Percentiles rank a stretch among this genome's conserved stretches.
phyloP scores from a whole-genome alignment of 352 stramenopile species.

The Phytopythium mirpurense region DNA sequence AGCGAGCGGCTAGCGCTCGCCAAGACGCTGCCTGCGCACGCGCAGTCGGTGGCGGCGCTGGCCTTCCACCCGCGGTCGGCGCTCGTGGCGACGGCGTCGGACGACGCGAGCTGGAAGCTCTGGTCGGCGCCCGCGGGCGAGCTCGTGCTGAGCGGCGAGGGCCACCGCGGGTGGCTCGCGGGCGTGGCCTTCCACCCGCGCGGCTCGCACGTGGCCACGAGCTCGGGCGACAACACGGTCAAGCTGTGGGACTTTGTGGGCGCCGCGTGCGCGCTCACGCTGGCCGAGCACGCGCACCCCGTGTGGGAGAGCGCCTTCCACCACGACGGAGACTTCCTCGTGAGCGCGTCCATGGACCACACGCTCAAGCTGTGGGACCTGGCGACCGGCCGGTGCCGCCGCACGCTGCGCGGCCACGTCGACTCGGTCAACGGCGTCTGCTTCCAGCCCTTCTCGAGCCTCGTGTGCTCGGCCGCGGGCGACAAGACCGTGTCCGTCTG shows the following conservation, averaged over 20 bases:
- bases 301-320: slow-evolving; percentile 93
- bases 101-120: slow-evolving; percentile 95
- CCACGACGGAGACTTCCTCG: slow-evolving; percentile 92
- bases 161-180: slow-evolving; percentile 89
- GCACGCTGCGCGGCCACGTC: slow-evolving; percentile 92
- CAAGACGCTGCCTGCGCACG: slow-evolving; percentile 89
- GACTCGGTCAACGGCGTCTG: slow-evolving; percentile 92
- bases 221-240: slow-evolving; percentile 90
- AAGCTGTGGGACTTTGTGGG: slow-evolving; percentile 94
- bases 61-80: slow-evolving; percentile 93
- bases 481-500: slow-evolving; percentile 96
- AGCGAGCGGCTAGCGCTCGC: slow-evolving; percentile 68
- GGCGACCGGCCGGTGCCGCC: slow-evolving; percentile 81
- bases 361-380: slow-evolving; percentile 94
- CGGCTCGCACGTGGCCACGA: slow-evolving; percentile 90
- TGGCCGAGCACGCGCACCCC: slow-evolving; percentile 91
- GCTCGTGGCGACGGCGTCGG: slow-evolving; percentile 89
- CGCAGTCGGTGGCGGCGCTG: slow-evolving; percentile 85
- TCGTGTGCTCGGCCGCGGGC: slow-evolving; percentile 90
- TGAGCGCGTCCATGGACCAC: slow-evolving; percentile 92
- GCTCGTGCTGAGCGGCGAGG: slow-evolving; percentile 94
- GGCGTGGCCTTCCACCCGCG: slow-evolving; percentile 89
- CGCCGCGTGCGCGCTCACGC: slow-evolving; percentile 84
- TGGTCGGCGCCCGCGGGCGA: slow-evolving; percentile 91
- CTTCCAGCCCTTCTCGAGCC: slow-evolving; percentile 92